Evolutionary conservation across 2,329 filamentous ascomycete genomes (phyloP), one percentile per base, ranked within the genome.

Genomic region (Polychaeton citri): DNA sequence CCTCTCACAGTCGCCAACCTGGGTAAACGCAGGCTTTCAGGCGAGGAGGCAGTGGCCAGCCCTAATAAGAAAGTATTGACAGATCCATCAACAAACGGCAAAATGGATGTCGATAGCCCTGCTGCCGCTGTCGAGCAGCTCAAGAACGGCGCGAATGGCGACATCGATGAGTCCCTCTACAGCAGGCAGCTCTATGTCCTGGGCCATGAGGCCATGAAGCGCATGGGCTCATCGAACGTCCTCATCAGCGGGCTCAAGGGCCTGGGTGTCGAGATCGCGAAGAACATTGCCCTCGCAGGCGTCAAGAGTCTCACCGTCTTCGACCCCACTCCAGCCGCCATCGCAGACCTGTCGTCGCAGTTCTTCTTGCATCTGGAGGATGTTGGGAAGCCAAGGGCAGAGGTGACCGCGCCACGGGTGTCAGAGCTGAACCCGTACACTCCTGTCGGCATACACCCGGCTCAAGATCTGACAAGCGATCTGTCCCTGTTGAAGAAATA

Each of bases 371-470:
- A 76, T 38, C 71, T 77, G 13, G 75, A 79, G 51, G 90, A 98
- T 57, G 79, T 96, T 36, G 90, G 90, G 52, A 93, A 94, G 67
- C 81, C 86, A 4, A 79, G 90, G 55, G 90, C 88, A 45, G 70
- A 77, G 47, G 81, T 85, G 37, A 94, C 88, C 1, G 84, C 81
- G 2, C 88, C 90, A 6, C 79, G 85, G 35, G 81, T 98, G 19
- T 83, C 86, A 30, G 90, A 98, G 62, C 73, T 98, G 47, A 98
- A 98, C 61, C 83, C 86, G 42, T 98, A 98, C 57, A 94, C 88
- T 4, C 90, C 90, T 5, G 81, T 98, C 39, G 73, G 76, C 41
- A 72, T 94, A 40, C 86, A 86, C 58, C 52, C 62, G 35, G 60
- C 63, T 7, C 53, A 58, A 38, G 83, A 77, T 45, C 70, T 96